Conservation (phyloP, 768 basidiomycete species). For the Postia placenta region DNA sequence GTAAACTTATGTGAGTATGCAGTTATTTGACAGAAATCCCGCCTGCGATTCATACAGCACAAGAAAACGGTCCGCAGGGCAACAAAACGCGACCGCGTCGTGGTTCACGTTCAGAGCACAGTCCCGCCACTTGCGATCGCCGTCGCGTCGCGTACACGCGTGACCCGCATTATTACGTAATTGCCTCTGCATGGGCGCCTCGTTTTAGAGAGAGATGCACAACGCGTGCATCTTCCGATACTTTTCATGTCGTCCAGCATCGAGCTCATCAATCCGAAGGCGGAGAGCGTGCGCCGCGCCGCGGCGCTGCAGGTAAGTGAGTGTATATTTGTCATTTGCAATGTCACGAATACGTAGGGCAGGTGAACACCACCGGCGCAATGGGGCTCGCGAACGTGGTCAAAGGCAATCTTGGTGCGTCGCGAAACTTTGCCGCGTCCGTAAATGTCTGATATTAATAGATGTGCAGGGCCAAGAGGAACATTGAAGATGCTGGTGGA, state of each 20-base stretch:
- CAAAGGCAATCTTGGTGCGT: constrained; percentile 88
- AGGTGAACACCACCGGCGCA: constrained; percentile 92
- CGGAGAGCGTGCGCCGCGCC: constrained; percentile 85
- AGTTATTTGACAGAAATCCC: too few species aligned
- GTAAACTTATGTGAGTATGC: too few species aligned
- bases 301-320: constrained; percentile 82
- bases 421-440: constrained; percentile 1
- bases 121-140: too few species aligned
- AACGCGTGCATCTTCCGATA: too few species aligned
- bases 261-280: constrained; percentile 95
- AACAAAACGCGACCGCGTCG: too few species aligned
- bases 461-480: constrained; percentile 76
- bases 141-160: too few species aligned
- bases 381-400: constrained; percentile 97
- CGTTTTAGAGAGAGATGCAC: too few species aligned
- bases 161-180: too few species aligned
- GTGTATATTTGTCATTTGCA: constrained; percentile 8
- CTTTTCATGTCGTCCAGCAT: constrained; percentile 62
- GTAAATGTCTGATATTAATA: neutral
- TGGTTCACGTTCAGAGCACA: too few species aligned
- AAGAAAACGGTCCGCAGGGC: too few species aligned
- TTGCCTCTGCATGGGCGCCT: too few species aligned
- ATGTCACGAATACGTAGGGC: constrained; percentile 8
- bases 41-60: too few species aligned
- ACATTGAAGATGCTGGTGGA: constrained; percentile 99